Conservation (phyloP, 495 filamentous ascomycete genomes). For the Neurospora sublineolata region DNA sequence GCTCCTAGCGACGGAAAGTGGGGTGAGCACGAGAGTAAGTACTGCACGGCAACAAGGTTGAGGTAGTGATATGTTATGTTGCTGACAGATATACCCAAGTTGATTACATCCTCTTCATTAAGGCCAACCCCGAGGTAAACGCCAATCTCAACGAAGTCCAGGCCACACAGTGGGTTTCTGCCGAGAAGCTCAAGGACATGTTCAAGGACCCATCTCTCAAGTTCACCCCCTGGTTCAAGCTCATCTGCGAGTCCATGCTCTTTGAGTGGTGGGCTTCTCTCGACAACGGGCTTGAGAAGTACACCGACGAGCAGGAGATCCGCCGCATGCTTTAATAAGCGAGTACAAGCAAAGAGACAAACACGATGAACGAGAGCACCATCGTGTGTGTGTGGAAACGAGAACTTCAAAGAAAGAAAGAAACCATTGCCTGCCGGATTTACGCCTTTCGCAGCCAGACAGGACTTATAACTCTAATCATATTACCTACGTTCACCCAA, state of each 20-base stretch:
- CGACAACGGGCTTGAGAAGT: conserved; percentile 68
- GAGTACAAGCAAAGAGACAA: not conserved
- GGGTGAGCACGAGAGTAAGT: conserved; percentile 96
- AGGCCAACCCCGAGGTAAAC: conserved; percentile 74
- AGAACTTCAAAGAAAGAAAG: not conserved
- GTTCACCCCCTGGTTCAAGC: conserved; percentile 99
- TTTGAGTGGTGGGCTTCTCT: conserved; percentile 97
- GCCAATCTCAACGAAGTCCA: conserved; percentile 79
- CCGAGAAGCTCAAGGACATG: conserved; percentile 71
- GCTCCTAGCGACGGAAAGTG: conserved; percentile 94
- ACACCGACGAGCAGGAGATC: conserved; percentile 75
- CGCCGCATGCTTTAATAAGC: conserved; percentile 56
- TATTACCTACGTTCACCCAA: not conserved
- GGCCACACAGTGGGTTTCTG: conserved; percentile 70
- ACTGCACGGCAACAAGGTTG: not conserved
- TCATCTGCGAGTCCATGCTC: conserved; percentile 94
- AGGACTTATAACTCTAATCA: not conserved
- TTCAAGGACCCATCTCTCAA: conserved; percentile 67
- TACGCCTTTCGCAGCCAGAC: not conserved
- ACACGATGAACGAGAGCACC: not conserved
- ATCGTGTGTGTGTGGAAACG: not conserved
- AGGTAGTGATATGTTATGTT: not conserved
- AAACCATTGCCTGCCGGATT: not conserved
- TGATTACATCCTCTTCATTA: conserved; percentile 98
- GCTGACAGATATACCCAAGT: conserved; percentile 41